phyloP scores from a whole-genome alignment of 164 flowering plant species.

The Magnolia sinica region DNA sequence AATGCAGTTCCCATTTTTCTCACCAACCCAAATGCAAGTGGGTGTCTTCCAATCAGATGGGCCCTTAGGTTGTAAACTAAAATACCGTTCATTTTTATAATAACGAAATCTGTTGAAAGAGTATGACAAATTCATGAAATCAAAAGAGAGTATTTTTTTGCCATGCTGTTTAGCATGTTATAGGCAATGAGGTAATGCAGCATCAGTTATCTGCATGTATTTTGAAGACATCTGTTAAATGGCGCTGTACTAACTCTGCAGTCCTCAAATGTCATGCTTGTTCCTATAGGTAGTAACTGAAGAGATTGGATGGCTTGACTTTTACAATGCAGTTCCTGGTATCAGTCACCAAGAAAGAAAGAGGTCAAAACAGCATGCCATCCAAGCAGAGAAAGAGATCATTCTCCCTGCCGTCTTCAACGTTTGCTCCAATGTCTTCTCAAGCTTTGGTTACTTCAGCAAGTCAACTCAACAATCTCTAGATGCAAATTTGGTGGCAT shows the following conservation, averaged over 20 bases:
- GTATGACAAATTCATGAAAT: not conserved
- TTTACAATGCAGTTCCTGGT: slow-evolving; percentile 33
- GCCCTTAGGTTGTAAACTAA: not conserved
- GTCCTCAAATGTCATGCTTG: not conserved
- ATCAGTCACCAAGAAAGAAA: slow-evolving; percentile 27
- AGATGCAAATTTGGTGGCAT: slow-evolving; percentile 33
- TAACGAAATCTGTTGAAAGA: not conserved
- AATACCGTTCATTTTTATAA: not conserved
- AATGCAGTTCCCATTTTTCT: too few species aligned
- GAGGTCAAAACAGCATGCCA: slow-evolving; percentile 41
- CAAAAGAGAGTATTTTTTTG: not conserved
- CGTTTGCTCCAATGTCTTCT: slow-evolving; percentile 55
- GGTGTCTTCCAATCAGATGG: not conserved
- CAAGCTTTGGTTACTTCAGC: slow-evolving; percentile 51
- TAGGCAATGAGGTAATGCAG: not conserved
- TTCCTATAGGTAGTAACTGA: slow-evolving; percentile 50
- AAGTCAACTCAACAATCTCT: slow-evolving; percentile 46
- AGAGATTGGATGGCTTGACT: slow-evolving; percentile 70
- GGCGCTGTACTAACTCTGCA: not conserved
- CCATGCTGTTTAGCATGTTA: not conserved
- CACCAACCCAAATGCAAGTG: too few species aligned
- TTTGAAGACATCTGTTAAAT: not conserved
- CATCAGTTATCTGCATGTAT: not conserved
- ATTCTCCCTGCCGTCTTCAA: slow-evolving; percentile 44
- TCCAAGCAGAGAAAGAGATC: slow-evolving; percentile 65